These are phyloP conservation scores for Cajanus cajan DNA, from an alignment of 306 rosid genomes.

Conservation along the genomic window DNA sequence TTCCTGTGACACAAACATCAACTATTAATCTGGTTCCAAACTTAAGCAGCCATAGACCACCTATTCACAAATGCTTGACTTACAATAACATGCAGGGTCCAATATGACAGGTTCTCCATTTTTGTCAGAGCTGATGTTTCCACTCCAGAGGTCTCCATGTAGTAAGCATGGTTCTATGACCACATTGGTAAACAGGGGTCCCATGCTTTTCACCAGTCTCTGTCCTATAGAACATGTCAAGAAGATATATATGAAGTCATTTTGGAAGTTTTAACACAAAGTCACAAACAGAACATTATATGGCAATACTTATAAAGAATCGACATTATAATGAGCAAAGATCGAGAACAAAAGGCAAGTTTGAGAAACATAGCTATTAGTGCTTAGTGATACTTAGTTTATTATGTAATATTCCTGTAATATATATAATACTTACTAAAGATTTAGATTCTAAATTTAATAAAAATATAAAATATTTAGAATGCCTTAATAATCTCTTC, in stretches of 20 bases:
- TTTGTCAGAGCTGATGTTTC: constrained; percentile 80
- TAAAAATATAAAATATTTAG: background rate
- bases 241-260: background rate
- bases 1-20: background rate
- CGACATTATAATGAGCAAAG: background rate
- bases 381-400: background rate
- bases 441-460: background rate
- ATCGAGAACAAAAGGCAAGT: background rate
- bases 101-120: constrained; percentile 90
- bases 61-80: constrained; percentile 37
- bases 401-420: background rate
- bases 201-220: constrained; percentile 72
- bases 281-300: background rate
- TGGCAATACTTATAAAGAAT: background rate
- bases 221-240: constrained; percentile 53
- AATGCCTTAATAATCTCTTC: background rate
- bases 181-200: constrained; percentile 59
- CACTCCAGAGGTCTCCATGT: constrained; percentile 98
- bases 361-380: constrained; percentile 1
- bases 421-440: background rate
- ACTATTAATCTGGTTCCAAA: background rate
- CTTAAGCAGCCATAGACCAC: background rate
- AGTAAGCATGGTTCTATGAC: constrained; percentile 84
- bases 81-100: constrained; percentile 96
- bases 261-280: background rate